These are phyloP conservation scores for Teratosphaeria destructans DNA, from an alignment of 2,329 filamentous ascomycete genomes.

Conservation along the genomic window DNA sequence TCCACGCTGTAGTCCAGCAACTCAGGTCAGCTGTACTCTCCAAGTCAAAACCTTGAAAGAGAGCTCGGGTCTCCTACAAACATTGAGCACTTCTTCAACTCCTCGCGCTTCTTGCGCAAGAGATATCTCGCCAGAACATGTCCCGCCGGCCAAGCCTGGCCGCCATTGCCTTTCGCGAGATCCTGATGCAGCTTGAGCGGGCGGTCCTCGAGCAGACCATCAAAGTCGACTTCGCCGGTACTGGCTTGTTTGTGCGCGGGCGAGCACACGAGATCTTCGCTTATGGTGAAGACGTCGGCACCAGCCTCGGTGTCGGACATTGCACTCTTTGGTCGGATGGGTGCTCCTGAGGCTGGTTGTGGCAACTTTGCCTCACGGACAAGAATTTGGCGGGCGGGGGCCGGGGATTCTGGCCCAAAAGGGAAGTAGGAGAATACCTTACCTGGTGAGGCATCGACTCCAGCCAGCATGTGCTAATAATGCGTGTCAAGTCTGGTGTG, in stretches of 20 bases:
- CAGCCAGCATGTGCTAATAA: not conserved
- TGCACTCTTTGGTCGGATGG: not conserved
- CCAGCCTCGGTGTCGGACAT: not conserved
- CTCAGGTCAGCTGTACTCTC: conserved; percentile 6
- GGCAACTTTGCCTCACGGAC: not conserved
- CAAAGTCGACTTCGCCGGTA: conserved; percentile 52
- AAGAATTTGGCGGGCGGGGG: not conserved
- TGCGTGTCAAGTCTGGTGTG: not conserved
- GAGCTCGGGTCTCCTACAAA: conserved; percentile 35
- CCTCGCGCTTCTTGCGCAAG: conserved; percentile 58
- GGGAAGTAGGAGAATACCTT: not conserved
- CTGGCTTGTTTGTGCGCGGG: conserved; percentile 42
- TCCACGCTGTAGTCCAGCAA: conserved; percentile 54
- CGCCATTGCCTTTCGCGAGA: conserved; percentile 77
- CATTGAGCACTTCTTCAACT: conserved; percentile 60
- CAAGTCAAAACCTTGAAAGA: not conserved
- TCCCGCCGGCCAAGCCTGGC: conserved; percentile 88
- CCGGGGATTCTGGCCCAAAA: not conserved
- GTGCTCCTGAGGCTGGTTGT: not conserved
- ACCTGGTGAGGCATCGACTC: not conserved
- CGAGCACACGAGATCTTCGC: conserved; percentile 46
- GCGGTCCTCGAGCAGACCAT: conserved; percentile 51
- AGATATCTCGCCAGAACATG: conserved; percentile 81
- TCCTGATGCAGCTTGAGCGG: conserved; percentile 76
- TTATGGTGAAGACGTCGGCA: conserved; percentile 29